These are phyloP conservation scores for Aureobasidium sp. DNA, from an alignment of 2,329 filamentous ascomycete species.

Conservation along the genomic window DNA sequence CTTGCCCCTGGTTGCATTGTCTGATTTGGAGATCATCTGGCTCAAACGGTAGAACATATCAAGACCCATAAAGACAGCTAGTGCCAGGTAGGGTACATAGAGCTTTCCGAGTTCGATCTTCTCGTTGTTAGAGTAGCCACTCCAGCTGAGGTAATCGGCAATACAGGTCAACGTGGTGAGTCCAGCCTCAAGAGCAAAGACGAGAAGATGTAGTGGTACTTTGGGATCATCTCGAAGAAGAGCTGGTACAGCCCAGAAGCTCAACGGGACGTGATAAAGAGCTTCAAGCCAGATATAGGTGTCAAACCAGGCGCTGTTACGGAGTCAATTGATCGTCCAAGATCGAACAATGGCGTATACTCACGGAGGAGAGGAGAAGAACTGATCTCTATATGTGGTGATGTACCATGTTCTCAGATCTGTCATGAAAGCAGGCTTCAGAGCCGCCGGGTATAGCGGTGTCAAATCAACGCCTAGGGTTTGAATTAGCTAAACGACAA, in stretches of 20 bases:
- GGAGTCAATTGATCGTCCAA: not conserved
- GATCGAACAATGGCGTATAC: constrained; percentile 8
- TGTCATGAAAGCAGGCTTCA: constrained; percentile 45
- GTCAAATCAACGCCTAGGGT: constrained; percentile 53
- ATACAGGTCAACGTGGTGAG: constrained; percentile 59
- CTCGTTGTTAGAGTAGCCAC: constrained; percentile 36
- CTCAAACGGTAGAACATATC: constrained; percentile 35
- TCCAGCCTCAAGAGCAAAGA: constrained; percentile 53
- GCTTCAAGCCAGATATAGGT: constrained; percentile 53
- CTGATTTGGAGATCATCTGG: not conserved
- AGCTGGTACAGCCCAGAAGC: constrained; percentile 52
- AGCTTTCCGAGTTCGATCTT: constrained; percentile 46
- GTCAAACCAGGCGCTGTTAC: constrained; percentile 48
- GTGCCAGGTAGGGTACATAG: constrained; percentile 51
- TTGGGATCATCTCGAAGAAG: constrained; percentile 48
- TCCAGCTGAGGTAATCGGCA: constrained; percentile 54
- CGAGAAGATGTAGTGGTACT: constrained; percentile 52
- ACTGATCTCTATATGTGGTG: constrained; percentile 54
- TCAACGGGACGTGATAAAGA: constrained; percentile 55
- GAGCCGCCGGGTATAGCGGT: constrained; percentile 48
- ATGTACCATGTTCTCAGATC: constrained; percentile 52
- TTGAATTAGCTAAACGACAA: not conserved
- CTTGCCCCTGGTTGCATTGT: not conserved
- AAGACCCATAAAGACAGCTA: constrained; percentile 45
- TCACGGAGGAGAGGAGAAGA: constrained; percentile 52